Base-by-base conservation (phyloP, 805 yeast species). In the Teunomyces atbi region DNA sequence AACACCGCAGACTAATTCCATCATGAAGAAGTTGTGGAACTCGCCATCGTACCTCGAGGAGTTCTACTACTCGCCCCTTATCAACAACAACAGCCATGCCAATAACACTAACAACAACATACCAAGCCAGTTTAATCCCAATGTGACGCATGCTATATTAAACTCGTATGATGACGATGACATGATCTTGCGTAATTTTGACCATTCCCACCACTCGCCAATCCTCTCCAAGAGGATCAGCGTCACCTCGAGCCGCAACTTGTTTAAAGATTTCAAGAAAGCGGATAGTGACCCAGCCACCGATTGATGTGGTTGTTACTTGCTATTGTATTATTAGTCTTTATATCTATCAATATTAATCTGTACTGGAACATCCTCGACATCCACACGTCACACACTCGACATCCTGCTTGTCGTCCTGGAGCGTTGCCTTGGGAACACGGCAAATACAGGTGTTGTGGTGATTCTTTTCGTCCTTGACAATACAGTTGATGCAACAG, bases 341-440 rank as follows among this genome's bases (percentile, higher is more conserved):
- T 28, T 50, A 36, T 38, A 7, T 36, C 36, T 12, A 19, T 36
- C n/a, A 13, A 7, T 20, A 38, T 64, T 59, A 87, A 59, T 86
- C 94, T 15, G 81, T 75, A 57, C 90, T 84, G 2, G 92, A 79
- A 61, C 96, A 89, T 5, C 96, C 96, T 49, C 76, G 69, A 57
- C 96, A 89, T 0, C 96, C 96, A 70, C 96, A 89, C 26, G 83
- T 86, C 5, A 84, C 74, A 62, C 95, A 89, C 53, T 83, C 77
- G 11, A 77, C 59, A 5, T 47, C 49, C 36, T 50, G 56, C 16
- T 50, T 44, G 7, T 45, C 48, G 23, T 55, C 61, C 27, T 57
- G 68, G 65, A 82, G 59, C 3, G 74, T 79, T 1, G 76, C 76
- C 53, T 81, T 74, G 1, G 96, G 96, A 2, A 90, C 96, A 45